Evolutionary conservation across 2,329 filamentous ascomycete species (phyloP).

Genomic region (Lecanicillium sp.): DNA sequence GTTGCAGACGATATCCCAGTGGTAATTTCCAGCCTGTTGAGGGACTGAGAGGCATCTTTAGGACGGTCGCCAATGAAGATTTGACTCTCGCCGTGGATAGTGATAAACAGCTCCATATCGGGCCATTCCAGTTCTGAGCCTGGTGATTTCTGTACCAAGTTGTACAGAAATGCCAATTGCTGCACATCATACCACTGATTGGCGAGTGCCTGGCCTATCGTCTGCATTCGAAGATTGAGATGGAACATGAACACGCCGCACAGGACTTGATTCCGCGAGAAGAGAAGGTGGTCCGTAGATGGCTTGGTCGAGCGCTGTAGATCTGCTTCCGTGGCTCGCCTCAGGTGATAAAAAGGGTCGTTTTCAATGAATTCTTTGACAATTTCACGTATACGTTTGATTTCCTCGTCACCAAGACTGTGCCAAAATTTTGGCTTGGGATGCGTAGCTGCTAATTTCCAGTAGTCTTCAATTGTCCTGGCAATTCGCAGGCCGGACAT

Average conservation of each 20-base stretch:
- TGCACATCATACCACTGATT: slow-evolving; percentile 20
- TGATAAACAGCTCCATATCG: slow-evolving; percentile 21
- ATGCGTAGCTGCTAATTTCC: too few species aligned
- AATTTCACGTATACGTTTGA: too few species aligned
- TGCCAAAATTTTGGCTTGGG: too few species aligned
- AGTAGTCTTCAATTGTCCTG: too few species aligned
- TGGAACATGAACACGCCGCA: slow-evolving; percentile 17
- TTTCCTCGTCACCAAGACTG: too few species aligned
- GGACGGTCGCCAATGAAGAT: slow-evolving; percentile 20
- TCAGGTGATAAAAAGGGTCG: too few species aligned
- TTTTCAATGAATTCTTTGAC: too few species aligned
- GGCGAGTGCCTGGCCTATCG: slow-evolving; percentile 16
- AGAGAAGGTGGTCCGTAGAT: slow-evolving; percentile 12
- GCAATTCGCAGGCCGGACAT: too few species aligned
- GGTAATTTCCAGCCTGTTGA: slow-evolving; percentile 19
- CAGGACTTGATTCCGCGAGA: slow-evolving; percentile 17
- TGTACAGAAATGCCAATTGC: slow-evolving; percentile 20
- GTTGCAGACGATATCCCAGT: slow-evolving; percentile 17
- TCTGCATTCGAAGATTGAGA: slow-evolving; percentile 19
- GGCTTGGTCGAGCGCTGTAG: slow-evolving; percentile 12
- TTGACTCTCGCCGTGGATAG: slow-evolving; percentile 20
- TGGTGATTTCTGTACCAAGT: slow-evolving; percentile 14
- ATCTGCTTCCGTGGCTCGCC: too few species aligned
- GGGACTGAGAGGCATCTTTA: slow-evolving; percentile 17
- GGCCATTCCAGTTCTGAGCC: slow-evolving; percentile 15